Conservation (phyloP, 2,329 filamentous ascomycete species). For the Talaromyces verruculosus region DNA sequence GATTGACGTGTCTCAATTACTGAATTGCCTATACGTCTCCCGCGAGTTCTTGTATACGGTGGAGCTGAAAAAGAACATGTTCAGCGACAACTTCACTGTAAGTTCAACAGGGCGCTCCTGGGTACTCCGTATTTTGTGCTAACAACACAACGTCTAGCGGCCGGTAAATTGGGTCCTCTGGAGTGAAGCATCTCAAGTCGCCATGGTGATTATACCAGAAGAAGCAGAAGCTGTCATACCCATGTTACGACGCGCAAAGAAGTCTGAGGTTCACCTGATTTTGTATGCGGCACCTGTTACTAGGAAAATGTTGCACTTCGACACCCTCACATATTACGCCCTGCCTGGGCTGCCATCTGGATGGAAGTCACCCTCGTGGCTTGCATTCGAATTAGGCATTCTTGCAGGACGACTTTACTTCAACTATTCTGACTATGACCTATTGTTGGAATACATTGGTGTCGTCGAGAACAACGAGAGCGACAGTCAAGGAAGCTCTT, state of each 20-base stretch:
- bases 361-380: slow-evolving; percentile 52
- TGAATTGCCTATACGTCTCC: too few relatives aligned
- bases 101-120: too few relatives aligned
- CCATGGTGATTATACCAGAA: slow-evolving; percentile 61
- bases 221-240: slow-evolving; percentile 59
- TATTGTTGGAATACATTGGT: background rate
- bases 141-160: slow-evolving; percentile 36
- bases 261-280: slow-evolving; percentile 47
- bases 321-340: slow-evolving; percentile 53
- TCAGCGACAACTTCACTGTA: slow-evolving; percentile 40
- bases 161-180: slow-evolving; percentile 61
- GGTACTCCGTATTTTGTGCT: background rate
- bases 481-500: background rate
- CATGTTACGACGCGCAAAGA: background rate
- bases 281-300: slow-evolving; percentile 63
- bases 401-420: slow-evolving; percentile 61
- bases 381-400: slow-evolving; percentile 58
- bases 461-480: slow-evolving; percentile 13
- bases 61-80: too few relatives aligned
- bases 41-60: too few relatives aligned
- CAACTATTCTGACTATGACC: slow-evolving; percentile 29
- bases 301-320: slow-evolving; percentile 60
- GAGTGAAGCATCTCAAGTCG: slow-evolving; percentile 31
- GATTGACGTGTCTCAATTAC: too few relatives aligned
- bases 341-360: slow-evolving; percentile 48